phyloP scores from a whole-genome alignment of 2,329 filamentous ascomycete species.

The Apiospora malaysiana region DNA sequence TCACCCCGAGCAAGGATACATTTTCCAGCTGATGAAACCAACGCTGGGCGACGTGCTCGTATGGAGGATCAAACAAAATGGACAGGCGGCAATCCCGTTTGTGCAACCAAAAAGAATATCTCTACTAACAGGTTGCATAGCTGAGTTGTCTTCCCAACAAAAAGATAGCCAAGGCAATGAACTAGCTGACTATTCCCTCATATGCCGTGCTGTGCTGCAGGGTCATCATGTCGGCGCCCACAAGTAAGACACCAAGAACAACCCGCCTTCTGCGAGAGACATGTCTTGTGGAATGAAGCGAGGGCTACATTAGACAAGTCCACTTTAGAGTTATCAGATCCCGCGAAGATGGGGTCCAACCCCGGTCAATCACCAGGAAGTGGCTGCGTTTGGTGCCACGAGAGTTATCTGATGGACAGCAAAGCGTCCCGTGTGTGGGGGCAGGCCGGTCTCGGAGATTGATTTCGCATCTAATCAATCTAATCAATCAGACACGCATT shows the following conservation, averaged over 20 bases:
- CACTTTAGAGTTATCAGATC: conserved; percentile 15
- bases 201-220: background rate
- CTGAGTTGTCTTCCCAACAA: background rate
- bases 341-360: background rate
- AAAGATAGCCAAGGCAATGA: background rate
- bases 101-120: background rate
- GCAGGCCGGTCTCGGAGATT: conserved; percentile 12
- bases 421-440: background rate
- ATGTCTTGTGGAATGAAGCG: background rate
- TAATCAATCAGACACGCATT: background rate
- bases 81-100: background rate
- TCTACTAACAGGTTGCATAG: background rate
- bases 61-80: background rate
- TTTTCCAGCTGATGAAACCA: background rate
- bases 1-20: background rate
- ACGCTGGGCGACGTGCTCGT: background rate
- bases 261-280: background rate
- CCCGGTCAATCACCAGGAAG: background rate
- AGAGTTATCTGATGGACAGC: conserved; percentile 1
- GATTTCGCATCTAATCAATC: conserved; percentile 13
- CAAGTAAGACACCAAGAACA: background rate
- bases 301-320: background rate
- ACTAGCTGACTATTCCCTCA: background rate
- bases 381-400: background rate
- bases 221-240: background rate